phyloP scores from a whole-genome alignment of 1,139 yeast species.

The Yamadazyma triangularis region DNA sequence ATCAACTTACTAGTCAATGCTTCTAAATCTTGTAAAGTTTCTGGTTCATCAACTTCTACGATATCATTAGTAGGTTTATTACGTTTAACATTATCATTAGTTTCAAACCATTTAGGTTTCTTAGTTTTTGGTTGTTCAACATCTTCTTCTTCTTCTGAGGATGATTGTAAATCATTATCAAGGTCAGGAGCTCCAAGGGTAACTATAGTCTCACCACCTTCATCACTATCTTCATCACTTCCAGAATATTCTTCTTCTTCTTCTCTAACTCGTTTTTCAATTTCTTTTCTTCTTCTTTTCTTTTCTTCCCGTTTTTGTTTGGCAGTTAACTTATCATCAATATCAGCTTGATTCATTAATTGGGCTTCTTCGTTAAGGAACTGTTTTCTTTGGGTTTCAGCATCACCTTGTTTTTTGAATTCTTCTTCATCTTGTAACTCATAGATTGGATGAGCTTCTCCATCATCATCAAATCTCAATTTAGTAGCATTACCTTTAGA shows the following conservation, averaged over 20 bases:
- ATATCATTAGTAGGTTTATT: slow-evolving; percentile 34
- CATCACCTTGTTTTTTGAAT: slow-evolving; percentile 74
- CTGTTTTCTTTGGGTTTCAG: slow-evolving; percentile 59
- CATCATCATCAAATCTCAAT: slow-evolving; percentile 89
- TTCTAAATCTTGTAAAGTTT: slow-evolving; percentile 89
- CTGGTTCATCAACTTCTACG: slow-evolving; percentile 81
- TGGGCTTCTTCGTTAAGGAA: slow-evolving; percentile 65
- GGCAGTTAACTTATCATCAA: slow-evolving; percentile 77
- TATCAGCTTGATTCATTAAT: slow-evolving; percentile 68
- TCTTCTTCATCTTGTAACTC: slow-evolving; percentile 90
- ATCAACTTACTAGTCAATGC: slow-evolving; percentile 74
- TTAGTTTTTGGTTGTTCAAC: slow-evolving; percentile 47
- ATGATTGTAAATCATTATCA: slow-evolving; percentile 45
- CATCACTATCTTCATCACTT: slow-evolving; percentile 30
- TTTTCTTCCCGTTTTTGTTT: slow-evolving; percentile 79
- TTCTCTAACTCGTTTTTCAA: slow-evolving; percentile 50
- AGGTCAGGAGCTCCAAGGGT: slow-evolving; percentile 32
- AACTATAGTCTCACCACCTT: slow-evolving; percentile 21
- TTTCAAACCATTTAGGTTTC: slow-evolving; percentile 60
- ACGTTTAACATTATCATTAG: slow-evolving; percentile 16
- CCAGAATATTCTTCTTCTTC: no score
- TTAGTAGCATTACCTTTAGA: slow-evolving; percentile 70
- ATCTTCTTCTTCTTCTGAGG: slow-evolving; percentile 29
- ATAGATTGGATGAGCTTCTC: slow-evolving; percentile 83
- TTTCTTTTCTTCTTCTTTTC: slow-evolving; percentile 83